Evolutionary conservation across 2,329 filamentous ascomycete genomes (phyloP).

Genomic region (Colletotrichum lindemuthianum): DNA sequence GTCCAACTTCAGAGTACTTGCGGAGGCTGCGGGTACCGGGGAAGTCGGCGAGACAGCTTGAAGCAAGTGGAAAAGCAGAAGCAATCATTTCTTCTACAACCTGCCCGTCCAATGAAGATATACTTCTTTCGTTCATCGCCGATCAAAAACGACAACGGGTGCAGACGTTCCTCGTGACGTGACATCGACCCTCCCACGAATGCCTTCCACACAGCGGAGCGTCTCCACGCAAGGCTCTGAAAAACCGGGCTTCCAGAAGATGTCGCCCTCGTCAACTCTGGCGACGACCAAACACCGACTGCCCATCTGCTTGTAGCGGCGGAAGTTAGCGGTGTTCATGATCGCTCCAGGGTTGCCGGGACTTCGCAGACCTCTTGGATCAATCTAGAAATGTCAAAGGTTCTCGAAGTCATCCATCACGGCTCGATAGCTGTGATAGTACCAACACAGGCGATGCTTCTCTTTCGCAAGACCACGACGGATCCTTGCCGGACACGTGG

Average conservation of each 20-base stretch:
- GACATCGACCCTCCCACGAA: constrained; percentile 41
- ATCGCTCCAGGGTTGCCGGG: constrained; percentile 42
- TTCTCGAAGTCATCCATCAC: background rate
- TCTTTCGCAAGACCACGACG: background rate
- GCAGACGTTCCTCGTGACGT: constrained; percentile 38
- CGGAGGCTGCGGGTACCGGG: background rate
- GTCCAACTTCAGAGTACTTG: constrained; percentile 19
- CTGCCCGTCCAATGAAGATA: constrained; percentile 42
- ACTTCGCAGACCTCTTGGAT: constrained; percentile 49
- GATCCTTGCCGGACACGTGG: constrained; percentile 45
- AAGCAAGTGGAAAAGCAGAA: constrained; percentile 38
- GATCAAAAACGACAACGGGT: constrained; percentile 41
- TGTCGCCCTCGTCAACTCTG: constrained; percentile 35
- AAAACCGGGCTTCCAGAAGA: background rate
- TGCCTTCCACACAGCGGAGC: constrained; percentile 38
- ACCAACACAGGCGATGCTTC: background rate
- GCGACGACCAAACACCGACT: constrained; percentile 40
- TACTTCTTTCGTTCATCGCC: constrained; percentile 42
- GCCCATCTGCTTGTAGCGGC: constrained; percentile 40
- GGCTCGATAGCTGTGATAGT: constrained; percentile 20
- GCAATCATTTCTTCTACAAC: constrained; percentile 41
- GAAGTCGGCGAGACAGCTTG: constrained; percentile 19
- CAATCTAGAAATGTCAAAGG: background rate
- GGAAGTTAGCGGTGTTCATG: constrained; percentile 43
- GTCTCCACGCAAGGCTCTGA: constrained; percentile 36